These are phyloP conservation scores for Bipolaris gigantea DNA, from an alignment of 2,329 filamentous ascomycete species.

Conservation along the genomic window DNA sequence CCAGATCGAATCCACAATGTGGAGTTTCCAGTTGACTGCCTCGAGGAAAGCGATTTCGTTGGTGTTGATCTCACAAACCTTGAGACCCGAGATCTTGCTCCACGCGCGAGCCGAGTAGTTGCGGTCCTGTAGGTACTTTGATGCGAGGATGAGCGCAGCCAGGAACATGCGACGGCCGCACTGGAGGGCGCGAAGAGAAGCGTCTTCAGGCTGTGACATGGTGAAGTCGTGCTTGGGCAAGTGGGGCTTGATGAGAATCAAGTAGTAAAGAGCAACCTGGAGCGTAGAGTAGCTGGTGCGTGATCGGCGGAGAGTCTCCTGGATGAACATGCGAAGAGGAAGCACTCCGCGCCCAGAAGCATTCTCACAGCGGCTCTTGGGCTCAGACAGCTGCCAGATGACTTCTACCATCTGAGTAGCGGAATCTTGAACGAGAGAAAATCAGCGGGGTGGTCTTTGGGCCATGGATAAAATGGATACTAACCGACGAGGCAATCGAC, in stretches of 20 bases:
- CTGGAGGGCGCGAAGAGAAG: slow-evolving; percentile 78
- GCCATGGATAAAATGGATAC: slow-evolving; percentile 49
- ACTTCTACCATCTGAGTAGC: slow-evolving; percentile 96
- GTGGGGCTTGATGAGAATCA: slow-evolving; percentile 90
- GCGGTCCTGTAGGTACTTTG: slow-evolving; percentile 96
- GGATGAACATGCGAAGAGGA: slow-evolving; percentile 91
- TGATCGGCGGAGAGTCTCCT: slow-evolving; percentile 92
- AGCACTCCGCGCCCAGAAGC: slow-evolving; percentile 72
- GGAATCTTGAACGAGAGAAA: slow-evolving; percentile 67
- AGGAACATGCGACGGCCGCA: slow-evolving; percentile 98
- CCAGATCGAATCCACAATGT: slow-evolving; percentile 86
- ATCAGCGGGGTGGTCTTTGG: slow-evolving; percentile 38
- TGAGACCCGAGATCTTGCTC: slow-evolving; percentile 98
- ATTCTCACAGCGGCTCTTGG: slow-evolving; percentile 72
- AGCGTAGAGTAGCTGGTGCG: slow-evolving; percentile 96
- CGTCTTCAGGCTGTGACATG: slow-evolving; percentile 78
- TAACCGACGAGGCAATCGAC: slow-evolving; percentile 98
- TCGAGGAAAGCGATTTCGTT: slow-evolving; percentile 92
- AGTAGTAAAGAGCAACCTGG: slow-evolving; percentile 94
- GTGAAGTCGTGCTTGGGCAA: slow-evolving; percentile 83
- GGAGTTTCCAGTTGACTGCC: slow-evolving; percentile 91
- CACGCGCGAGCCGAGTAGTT: slow-evolving; percentile 97
- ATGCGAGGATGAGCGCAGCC: slow-evolving; percentile 89
- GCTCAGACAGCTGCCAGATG: slow-evolving; percentile 91
- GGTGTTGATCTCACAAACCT: slow-evolving; percentile 90